A percentile compares a stretch with the other conserved stretches of the same genome.
These are phyloP conservation scores for Aquilaria sinensis DNA, from an alignment of 345 rosid species.

Conservation along the genomic window DNA sequence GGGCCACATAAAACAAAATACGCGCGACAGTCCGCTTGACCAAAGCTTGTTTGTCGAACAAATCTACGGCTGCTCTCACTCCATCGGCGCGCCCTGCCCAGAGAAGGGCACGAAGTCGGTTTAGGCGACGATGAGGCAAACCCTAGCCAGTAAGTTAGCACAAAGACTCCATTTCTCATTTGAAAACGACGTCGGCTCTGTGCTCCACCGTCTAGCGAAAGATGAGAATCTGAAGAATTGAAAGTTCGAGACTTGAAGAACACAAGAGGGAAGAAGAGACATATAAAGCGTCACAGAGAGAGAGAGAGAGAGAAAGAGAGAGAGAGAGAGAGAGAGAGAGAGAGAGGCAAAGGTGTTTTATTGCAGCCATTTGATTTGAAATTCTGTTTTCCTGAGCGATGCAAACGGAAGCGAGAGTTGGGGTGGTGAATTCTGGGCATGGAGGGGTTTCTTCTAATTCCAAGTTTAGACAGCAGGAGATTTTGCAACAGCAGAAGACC, in stretches of 20 bases:
- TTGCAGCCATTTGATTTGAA: not conserved
- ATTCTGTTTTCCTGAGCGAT: slow-evolving; percentile 17
- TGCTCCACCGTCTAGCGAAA: no score
- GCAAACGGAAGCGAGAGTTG: slow-evolving; percentile 86
- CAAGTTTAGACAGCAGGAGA: slow-evolving; percentile 23
- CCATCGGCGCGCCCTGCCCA: no score
- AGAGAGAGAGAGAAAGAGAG: not conserved
- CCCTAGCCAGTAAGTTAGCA: not conserved
- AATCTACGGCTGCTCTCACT: slow-evolving; percentile 8
- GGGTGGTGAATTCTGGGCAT: slow-evolving; percentile 61
- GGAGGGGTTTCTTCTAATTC: slow-evolving; percentile 38
- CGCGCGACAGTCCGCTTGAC: not conserved
- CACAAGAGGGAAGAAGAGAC: not conserved
- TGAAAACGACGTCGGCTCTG: not conserved
- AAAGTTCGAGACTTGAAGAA: not conserved
- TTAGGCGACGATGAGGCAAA: not conserved
- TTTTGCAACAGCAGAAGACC: slow-evolving; percentile 44
- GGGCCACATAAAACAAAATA: not conserved
- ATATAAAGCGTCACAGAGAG: not conserved
- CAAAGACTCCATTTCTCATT: no score
- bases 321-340: not conserved
- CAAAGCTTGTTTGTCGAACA: not conserved
- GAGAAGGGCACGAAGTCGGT: not conserved
- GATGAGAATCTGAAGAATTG: no score
- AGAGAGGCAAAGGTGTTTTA: no score